Base-by-base conservation (phyloP, 176 grass and related monocot genomes). In the Eleusine coracana region DNA sequence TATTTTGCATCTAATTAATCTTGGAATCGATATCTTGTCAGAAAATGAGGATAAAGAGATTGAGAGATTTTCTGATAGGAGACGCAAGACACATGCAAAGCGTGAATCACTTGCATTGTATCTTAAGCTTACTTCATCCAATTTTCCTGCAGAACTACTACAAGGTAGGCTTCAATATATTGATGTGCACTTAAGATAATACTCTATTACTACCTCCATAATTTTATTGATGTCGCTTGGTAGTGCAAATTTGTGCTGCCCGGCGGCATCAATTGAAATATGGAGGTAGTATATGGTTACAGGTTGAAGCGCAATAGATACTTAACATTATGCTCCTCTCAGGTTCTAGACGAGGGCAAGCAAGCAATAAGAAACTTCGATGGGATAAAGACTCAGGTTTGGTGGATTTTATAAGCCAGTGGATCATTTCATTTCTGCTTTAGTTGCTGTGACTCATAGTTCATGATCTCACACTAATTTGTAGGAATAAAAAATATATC, bases 381-480 rank as follows among this genome's bases (percentile, higher is more conserved):
- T 94, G 89, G 92, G 92, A 94, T 75, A 86, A 58, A 55, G 74
- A 68, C 25, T 78, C 92, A 89, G 87, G 92, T 94, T 80, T 78
- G 70, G 63, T 66, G 23, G 41, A 54, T 82, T 73, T 54, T 13
- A 71, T 25, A 41, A 60, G 54, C 7, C 18, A 56, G 5, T 21
- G 20, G 46, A 78, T 65, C 39, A 54, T 40, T 40, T 36, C 37
- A 11, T 28, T 51, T 49, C 3, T 63, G 3, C 25, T 63, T 63
- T 63, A 63, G 25, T 25, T 63, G 25, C 60, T 63, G 60, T 63
- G 60, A 63, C 12, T 63, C 1, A 10, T 28, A 23, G 23, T 62
- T 27, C 59, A 28, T 1, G 3, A 10, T 27, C 28, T 27, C 23
- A 62, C 17, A 16, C 23, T 21, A 62, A 28, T 28, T 25, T 62